Evolutionary conservation across 495 filamentous ascomycete genomes (phyloP), one percentile per base, ranked within the genome.

Genomic region (Beverwykella pulmonaria): DNA sequence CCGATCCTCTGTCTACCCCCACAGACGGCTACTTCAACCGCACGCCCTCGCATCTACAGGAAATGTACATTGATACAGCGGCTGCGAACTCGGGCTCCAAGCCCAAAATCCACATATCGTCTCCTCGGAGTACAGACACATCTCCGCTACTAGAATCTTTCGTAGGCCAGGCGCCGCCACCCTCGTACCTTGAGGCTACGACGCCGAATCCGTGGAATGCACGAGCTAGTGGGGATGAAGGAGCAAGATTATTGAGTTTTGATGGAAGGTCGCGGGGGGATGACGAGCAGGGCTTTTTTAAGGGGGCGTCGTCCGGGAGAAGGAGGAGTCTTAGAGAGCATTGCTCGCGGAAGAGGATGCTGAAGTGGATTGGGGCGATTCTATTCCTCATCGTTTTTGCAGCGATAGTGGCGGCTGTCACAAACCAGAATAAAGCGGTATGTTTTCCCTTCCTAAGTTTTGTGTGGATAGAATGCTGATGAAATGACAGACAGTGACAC

Each of bases 51-150:
- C 39, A 44, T 14, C 64, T 39, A 1, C 6, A 47, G 4, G 34
- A 61, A 15, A 67, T 67, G 64, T 67, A 55, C 20, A 67, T 67
- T 12, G 58, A 67, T 25, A 67, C 57, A 4, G 52, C 50, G 1
- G 58, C 58, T 27, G 64, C 64, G 15, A 67, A 67, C 25, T 20
- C 20, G 8, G 44, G 25, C 39, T 5, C 34, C 10, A 67, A 61
- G 58, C 34, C 41, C 19, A 30, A 48, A n/a, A 41, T 48, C 1
- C 20, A 20, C 1, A 27, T 53, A 5, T 19, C 19, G 19, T 34
- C 50, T 1, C 56, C 56, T 27, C 25, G 29, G 10, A 62, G 49
- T 44, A 14, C 17, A n/a, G 26, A 19, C 1, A 12, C 23, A 9
- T 50, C 48, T 7, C 20, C 48, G 25, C 47, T 48, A 22, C 30